Conservation (phyloP, 176 grass and related monocot genomes). For the Pontederia crassipes region DNA sequence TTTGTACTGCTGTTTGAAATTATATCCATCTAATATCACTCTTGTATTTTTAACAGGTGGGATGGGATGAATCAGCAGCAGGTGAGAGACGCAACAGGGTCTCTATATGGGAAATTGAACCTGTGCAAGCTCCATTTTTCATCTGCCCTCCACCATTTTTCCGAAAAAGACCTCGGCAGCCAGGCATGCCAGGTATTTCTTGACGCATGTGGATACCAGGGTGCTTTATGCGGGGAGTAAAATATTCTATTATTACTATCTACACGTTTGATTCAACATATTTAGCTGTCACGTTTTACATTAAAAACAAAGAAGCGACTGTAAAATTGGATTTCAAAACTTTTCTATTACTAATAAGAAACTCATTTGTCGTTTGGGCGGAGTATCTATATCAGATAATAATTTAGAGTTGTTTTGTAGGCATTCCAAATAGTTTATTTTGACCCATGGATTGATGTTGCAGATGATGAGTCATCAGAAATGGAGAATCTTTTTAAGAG, state of each 20-base stretch:
- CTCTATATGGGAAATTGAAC: conserved; percentile 97
- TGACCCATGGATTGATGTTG: conserved; percentile 18
- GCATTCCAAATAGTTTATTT: conserved; percentile 15
- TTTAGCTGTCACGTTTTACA: too few relatives aligned
- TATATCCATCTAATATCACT: conserved; percentile 10
- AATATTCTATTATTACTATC: neutral
- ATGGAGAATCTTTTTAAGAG: conserved; percentile 94
- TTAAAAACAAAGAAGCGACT: too few relatives aligned
- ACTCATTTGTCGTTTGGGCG: too few relatives aligned
- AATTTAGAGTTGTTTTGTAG: neutral
- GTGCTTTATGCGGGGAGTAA: neutral
- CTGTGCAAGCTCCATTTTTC: conserved; percentile 85
- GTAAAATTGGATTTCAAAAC: too few relatives aligned
- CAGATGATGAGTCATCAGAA: conserved; percentile 80
- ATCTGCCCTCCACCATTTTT: conserved; percentile 95
- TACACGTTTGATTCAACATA: too few relatives aligned
- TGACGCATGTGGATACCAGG: neutral
- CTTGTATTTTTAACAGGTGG: conserved; percentile 43
- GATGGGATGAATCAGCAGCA: conserved; percentile 95
- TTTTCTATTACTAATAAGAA: too few relatives aligned
- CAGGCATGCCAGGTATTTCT: conserved; percentile 36
- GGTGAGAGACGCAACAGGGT: conserved; percentile 85
- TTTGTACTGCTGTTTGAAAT: neutral
- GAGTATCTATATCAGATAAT: neutral
- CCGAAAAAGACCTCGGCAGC: conserved; percentile 66